These are phyloP conservation scores for Leishmania lainsoni DNA, from an alignment of 208 protist genomes.

Conservation along the genomic window DNA sequence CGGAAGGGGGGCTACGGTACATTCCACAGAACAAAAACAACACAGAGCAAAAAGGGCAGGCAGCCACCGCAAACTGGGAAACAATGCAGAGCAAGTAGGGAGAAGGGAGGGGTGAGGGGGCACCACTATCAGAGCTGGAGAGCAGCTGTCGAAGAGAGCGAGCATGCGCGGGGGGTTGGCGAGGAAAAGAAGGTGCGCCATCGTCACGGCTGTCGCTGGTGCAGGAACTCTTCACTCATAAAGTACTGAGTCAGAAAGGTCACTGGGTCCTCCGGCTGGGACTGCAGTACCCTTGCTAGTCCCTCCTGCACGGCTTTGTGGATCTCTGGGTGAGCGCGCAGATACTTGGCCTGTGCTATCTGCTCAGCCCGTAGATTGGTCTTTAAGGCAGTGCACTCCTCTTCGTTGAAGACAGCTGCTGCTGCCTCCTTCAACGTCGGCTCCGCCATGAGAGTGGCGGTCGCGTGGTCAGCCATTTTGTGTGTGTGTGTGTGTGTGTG, in stretches of 20 bases:
- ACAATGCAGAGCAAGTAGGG: background rate
- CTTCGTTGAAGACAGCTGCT: conserved; percentile 55
- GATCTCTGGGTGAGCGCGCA: conserved; percentile 82
- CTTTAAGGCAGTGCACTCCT: conserved; percentile 61
- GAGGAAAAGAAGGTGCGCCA: background rate
- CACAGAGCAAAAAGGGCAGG: background rate
- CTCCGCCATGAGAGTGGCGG: conserved; percentile 17
- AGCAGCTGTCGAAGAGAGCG: background rate
- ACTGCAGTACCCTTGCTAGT: conserved; percentile 50
- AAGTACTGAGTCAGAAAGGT: conserved; percentile 56
- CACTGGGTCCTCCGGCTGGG: conserved; percentile 67
- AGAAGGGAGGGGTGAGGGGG: background rate
- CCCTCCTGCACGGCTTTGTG: conserved; percentile 57
- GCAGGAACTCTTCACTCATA: conserved; percentile 30
- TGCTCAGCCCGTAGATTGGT: conserved; percentile 65
- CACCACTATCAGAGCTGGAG: background rate
- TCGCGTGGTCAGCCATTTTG: conserved; percentile 7
- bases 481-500: background rate
- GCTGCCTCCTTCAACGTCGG: conserved; percentile 68
- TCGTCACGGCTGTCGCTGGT: conserved; percentile 3
- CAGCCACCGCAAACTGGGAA: background rate
- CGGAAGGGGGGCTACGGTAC: background rate
- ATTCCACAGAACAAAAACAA: background rate
- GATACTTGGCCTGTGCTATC: conserved; percentile 81
- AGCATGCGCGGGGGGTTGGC: background rate